phyloP scores from a whole-genome alignment of 257 asterid genomes.

The Solanum peruvianum region DNA sequence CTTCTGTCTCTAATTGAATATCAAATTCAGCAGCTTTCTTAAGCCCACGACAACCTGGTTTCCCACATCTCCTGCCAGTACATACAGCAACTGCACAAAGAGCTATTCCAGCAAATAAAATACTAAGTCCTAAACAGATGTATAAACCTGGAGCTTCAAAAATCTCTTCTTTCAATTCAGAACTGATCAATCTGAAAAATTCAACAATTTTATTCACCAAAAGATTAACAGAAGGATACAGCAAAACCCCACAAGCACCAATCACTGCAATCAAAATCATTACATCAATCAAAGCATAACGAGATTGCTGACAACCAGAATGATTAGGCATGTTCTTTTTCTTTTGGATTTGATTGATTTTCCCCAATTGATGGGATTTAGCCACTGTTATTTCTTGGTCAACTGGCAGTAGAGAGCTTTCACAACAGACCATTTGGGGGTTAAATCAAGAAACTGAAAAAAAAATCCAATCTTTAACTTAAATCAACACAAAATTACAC shows the following conservation, averaged over 20 bases:
- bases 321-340: conserved; percentile 23
- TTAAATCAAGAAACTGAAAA: conserved; percentile 12
- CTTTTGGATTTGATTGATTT: conserved; percentile 39
- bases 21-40: conserved; percentile 82
- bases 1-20: conserved; percentile 79
- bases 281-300: conserved; percentile 62
- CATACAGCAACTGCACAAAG: conserved; percentile 43
- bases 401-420: conserved; percentile 33
- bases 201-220: conserved; percentile 27
- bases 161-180: conserved; percentile 54
- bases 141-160: conserved; percentile 61
- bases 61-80: conserved; percentile 56
- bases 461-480: conserved; percentile 19
- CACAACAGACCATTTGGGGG: conserved; percentile 76
- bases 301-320: conserved; percentile 49
- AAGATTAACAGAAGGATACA: conserved; percentile 50
- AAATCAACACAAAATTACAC: conserved; percentile 5
- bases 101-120: conserved; percentile 46
- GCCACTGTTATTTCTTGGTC: conserved; percentile 59
- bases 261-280: conserved; percentile 66
- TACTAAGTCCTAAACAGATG: conserved; percentile 68
- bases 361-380: conserved; percentile 57
- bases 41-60: conserved; percentile 68
- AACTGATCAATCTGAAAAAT: conserved; percentile 32
- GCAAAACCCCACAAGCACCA: conserved; percentile 48